Evolutionary conservation across 169 alveolate species (phyloP).

Genomic region (Babesia caballi): DNA sequence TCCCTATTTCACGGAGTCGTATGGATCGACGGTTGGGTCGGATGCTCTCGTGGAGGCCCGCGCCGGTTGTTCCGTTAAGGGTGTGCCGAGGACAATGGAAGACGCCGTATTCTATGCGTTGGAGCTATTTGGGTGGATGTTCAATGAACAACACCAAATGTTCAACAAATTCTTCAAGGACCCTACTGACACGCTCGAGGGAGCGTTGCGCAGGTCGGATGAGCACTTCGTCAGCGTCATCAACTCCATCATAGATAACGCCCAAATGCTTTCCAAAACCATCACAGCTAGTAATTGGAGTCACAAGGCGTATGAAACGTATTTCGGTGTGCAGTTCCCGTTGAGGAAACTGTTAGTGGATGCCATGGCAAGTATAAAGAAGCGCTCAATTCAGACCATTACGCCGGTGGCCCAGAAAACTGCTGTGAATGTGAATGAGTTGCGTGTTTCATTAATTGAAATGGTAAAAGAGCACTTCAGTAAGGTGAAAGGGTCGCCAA

Average conservation of each 20-base stretch:
- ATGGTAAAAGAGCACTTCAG: neutral
- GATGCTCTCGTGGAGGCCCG: constrained; percentile 9
- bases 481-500: neutral
- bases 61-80: constrained; percentile 61
- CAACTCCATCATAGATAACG: constrained; percentile 8
- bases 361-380: constrained; percentile 6
- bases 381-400: neutral
- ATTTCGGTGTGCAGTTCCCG: constrained; percentile 12
- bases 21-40: constrained; percentile 21
- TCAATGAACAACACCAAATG: constrained; percentile 29
- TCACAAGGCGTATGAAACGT: neutral
- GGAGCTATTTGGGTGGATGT: constrained; percentile 54
- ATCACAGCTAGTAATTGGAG: constrained; percentile 10
- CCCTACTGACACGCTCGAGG: constrained; percentile 32
- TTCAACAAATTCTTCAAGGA: constrained; percentile 32
- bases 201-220: constrained; percentile 1
- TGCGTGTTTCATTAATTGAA: too few species aligned
- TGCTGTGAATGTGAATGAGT: neutral
- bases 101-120: constrained; percentile 48
- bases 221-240: constrained; percentile 19
- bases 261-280: neutral
- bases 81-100: constrained; percentile 42
- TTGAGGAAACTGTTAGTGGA: neutral
- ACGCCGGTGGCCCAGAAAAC: neutral
- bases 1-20: constrained; percentile 56